Conservation (phyloP, 2,329 filamentous ascomycete genomes). For the Ceratocystis diversiconidia region DNA sequence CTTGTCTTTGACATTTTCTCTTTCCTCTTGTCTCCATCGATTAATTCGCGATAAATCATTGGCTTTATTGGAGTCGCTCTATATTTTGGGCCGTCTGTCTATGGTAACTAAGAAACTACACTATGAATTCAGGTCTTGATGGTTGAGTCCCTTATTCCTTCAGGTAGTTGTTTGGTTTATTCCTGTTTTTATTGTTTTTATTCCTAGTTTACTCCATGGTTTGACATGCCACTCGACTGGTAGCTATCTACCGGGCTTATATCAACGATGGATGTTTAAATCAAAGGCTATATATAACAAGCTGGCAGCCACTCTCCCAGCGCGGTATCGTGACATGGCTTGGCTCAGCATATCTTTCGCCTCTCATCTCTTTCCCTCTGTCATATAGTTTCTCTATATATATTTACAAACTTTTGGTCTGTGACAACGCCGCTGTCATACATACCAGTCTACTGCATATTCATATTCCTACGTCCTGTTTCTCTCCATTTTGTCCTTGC, state of each 20-base stretch:
- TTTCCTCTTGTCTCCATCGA: not conserved
- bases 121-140: not conserved
- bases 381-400: not conserved
- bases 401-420: not conserved
- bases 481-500: not conserved
- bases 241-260: not conserved
- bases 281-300: constrained; percentile 1
- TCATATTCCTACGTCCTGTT: not conserved
- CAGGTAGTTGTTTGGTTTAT: not conserved
- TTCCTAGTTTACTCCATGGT: not conserved
- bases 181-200: not conserved
- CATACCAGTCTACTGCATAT: not conserved
- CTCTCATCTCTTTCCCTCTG: not conserved
- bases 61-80: not conserved
- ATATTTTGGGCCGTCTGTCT: not conserved
- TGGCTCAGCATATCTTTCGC: not conserved
- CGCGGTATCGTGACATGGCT: not conserved
- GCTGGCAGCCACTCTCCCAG: not conserved
- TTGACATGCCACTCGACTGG: constrained; percentile 1
- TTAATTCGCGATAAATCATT: not conserved
- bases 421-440: not conserved
- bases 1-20: not conserved
- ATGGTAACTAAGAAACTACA: not conserved
- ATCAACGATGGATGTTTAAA: not conserved
- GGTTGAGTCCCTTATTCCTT: not conserved